Conservation (phyloP, 2,329 filamentous ascomycete genomes). For the Colletotrichum tabaci region DNA sequence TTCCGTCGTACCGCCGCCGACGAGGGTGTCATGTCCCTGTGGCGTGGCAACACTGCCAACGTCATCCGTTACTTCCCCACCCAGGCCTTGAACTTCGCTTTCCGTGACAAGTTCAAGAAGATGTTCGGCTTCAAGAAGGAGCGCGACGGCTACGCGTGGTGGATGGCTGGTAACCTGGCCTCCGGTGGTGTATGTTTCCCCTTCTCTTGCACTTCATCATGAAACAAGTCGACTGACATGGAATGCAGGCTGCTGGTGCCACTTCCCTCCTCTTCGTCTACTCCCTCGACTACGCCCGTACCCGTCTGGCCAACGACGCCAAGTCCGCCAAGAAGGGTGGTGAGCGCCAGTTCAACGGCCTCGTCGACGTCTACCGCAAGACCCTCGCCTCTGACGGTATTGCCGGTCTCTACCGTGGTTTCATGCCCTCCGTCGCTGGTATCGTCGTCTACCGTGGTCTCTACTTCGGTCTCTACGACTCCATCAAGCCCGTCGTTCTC, state of each 20-base stretch:
- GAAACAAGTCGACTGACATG: not conserved
- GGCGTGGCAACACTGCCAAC: constrained; percentile 99
- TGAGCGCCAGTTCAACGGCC: constrained; percentile 99
- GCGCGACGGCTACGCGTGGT: constrained; percentile 96
- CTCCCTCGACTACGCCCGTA: constrained; percentile 99
- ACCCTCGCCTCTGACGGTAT: constrained; percentile 98
- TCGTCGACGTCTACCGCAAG: constrained; percentile 99
- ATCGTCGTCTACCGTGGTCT: constrained; percentile 99
- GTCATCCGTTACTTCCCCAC: constrained; percentile 99
- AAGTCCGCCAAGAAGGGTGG: constrained; percentile 98
- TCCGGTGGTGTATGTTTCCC: constrained; percentile 92
- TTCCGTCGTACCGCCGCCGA: constrained; percentile 91
- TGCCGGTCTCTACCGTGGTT: constrained; percentile 99
- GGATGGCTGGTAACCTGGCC: constrained; percentile 99
- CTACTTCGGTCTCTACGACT: constrained; percentile 99
- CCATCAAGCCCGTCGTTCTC: constrained; percentile 98
- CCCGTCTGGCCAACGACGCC: constrained; percentile 99
- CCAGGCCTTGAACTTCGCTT: constrained; percentile 99
- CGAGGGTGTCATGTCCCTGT: constrained; percentile 95
- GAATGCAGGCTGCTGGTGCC: constrained; percentile 90
- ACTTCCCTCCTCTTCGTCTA: constrained; percentile 99
- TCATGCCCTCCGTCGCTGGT: constrained; percentile 99
- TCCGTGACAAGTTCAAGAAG: constrained; percentile 99
- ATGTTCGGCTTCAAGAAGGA: constrained; percentile 99
- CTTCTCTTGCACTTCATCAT: too few species aligned